Conservation (phyloP, 257 asterid genomes). For the Ilex aquifolium region DNA sequence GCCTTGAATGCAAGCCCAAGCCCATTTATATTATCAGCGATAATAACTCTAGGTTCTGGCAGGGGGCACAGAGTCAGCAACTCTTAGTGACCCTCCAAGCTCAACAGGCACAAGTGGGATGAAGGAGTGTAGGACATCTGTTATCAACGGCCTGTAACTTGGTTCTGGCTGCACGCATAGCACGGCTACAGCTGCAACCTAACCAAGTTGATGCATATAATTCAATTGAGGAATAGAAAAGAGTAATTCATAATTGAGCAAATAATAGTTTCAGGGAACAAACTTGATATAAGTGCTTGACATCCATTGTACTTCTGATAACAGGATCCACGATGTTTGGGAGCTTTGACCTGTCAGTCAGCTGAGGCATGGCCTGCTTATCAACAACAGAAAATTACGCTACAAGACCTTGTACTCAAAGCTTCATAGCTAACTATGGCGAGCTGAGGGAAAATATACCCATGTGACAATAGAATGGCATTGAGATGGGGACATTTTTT, state of each 20-base stretch:
- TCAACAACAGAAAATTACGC: conserved; percentile 6
- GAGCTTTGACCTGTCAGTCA: conserved; percentile 84
- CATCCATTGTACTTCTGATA: conserved; percentile 75
- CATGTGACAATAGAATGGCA: conserved; percentile 83
- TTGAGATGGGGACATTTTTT: conserved; percentile 57
- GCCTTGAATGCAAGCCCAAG: conserved; percentile 5
- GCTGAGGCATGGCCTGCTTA: conserved; percentile 93
- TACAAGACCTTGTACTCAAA: not conserved
- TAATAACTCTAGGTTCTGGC: conserved; percentile 21
- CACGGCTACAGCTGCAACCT: conserved; percentile 99
- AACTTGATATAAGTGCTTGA: conserved; percentile 92
- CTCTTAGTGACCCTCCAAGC: conserved; percentile 79
- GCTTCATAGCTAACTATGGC: not conserved
- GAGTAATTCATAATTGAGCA: not conserved
- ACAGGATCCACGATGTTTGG: conserved; percentile 74
- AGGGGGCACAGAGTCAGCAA: conserved; percentile 35
- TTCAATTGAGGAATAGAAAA: not conserved
- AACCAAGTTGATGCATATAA: not conserved
- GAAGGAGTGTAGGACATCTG: conserved; percentile 89
- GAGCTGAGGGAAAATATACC: conserved; percentile 35
- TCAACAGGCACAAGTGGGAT: conserved; percentile 92
- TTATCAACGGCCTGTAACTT: conserved; percentile 86
- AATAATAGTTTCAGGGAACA: conserved; percentile 1
- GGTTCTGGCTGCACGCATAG: conserved; percentile 96
- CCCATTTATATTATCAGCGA: not conserved